These are phyloP conservation scores for Anthoceros angustus DNA, from an alignment of 225 moss, liverwort and hornwort species.

Conservation along the genomic window DNA sequence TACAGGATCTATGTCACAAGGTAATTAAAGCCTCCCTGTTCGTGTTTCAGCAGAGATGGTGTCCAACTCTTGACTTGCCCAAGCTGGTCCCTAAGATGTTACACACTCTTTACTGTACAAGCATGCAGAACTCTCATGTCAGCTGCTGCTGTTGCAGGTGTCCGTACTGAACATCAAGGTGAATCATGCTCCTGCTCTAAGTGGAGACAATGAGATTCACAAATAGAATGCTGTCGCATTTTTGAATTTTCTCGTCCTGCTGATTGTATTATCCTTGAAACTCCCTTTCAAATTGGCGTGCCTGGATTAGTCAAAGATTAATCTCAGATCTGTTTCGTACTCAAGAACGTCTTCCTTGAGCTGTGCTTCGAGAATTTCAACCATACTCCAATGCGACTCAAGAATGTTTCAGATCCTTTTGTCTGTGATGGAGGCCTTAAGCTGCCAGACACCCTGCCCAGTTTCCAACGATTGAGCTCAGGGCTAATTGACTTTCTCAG, in stretches of 20 bases:
- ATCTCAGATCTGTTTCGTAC: neutral
- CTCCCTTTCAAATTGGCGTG: too few species aligned
- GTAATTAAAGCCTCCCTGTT: neutral
- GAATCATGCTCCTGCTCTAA: neutral
- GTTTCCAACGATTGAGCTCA: neutral
- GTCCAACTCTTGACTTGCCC: neutral
- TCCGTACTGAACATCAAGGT: neutral
- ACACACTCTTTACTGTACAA: neutral
- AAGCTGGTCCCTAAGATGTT: neutral
- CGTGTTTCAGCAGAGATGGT: neutral
- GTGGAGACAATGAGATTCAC: too few species aligned
- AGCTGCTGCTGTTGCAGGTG: neutral
- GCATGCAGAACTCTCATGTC: neutral
- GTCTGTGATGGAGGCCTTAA: neutral
- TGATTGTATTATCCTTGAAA: too few species aligned
- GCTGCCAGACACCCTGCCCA: neutral
- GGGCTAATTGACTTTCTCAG: neutral
- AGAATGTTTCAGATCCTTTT: neutral
- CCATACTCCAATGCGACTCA: neutral
- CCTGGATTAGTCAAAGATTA: neutral
- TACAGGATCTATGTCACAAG: neutral
- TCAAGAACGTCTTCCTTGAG: neutral
- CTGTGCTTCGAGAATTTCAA: conserved; percentile 2
- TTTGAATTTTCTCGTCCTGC: too few species aligned
- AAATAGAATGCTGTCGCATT: too few species aligned